phyloP scores from a whole-genome alignment of 495 filamentous ascomycete species.

The Parathielavia appendiculata region DNA sequence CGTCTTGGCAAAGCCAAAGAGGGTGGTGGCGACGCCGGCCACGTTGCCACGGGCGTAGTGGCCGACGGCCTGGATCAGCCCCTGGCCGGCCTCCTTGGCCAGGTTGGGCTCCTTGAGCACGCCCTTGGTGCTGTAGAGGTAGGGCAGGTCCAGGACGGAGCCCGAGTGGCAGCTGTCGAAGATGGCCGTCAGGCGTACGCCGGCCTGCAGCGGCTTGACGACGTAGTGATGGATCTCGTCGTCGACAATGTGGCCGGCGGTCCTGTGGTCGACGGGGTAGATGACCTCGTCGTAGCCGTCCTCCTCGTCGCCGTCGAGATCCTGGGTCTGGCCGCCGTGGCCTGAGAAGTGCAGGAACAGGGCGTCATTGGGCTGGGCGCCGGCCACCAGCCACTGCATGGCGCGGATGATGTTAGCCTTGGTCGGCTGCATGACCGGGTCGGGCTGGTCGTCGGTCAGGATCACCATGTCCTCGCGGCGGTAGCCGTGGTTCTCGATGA shows the following conservation, averaged over 20 bases:
- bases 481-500: constrained; percentile 69
- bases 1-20: constrained; percentile 80
- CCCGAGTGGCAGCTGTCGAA: constrained; percentile 98
- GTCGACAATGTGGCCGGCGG: constrained; percentile 89
- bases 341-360: constrained; percentile 56
- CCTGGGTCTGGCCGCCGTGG: constrained; percentile 46
- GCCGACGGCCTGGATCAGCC: constrained; percentile 75
- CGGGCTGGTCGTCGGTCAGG: constrained; percentile 43
- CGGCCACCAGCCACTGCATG: constrained; percentile 45
- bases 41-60: constrained; percentile 82
- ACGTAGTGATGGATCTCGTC: constrained; percentile 93
- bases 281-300: constrained; percentile 96
- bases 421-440: constrained; percentile 43
- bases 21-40: constrained; percentile 63
- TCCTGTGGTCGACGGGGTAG: constrained; percentile 89
- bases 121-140: constrained; percentile 91
- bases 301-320: constrained; percentile 68
- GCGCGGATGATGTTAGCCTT: constrained; percentile 48
- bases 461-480: constrained; percentile 50
- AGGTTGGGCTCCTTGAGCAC: constrained; percentile 98
- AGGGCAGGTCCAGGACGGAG: constrained; percentile 91
- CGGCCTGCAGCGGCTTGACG: constrained; percentile 72
- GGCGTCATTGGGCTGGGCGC: constrained; percentile 45
- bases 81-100: constrained; percentile 90
- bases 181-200: constrained; percentile 90